These are phyloP conservation scores for Tetracladium marchalianum DNA, from an alignment of 495 filamentous ascomycete species.

Conservation along the genomic window DNA sequence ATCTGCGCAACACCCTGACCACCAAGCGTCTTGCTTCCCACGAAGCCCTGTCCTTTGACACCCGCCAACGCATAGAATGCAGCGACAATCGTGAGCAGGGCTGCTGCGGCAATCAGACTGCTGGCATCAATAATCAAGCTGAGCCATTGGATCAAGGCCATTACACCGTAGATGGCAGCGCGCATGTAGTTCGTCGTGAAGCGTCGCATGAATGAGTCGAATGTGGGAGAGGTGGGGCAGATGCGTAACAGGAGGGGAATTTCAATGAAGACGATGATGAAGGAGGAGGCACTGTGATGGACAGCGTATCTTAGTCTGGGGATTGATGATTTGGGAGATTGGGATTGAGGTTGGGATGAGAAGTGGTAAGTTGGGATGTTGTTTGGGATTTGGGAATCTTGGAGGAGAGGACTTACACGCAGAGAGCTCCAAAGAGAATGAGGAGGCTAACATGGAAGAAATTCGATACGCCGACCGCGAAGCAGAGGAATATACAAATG, in stretches of 20 bases:
- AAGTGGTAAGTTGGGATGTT: background rate
- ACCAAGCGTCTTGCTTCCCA: slow-evolving; percentile 93
- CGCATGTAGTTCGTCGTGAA: slow-evolving; percentile 97
- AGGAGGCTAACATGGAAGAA: slow-evolving; percentile 55
- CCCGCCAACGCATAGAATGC: slow-evolving; percentile 78
- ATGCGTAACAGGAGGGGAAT: slow-evolving; percentile 94
- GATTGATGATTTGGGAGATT: background rate
- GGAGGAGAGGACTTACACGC: slow-evolving; percentile 55
- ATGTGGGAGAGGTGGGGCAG: slow-evolving; percentile 84
- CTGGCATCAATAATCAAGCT: slow-evolving; percentile 53
- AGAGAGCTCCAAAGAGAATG: slow-evolving; percentile 75
- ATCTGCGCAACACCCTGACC: slow-evolving; percentile 94
- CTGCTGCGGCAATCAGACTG: slow-evolving; percentile 76
- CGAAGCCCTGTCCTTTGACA: slow-evolving; percentile 85
- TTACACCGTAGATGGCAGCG: slow-evolving; percentile 74
- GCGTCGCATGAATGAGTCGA: slow-evolving; percentile 82
- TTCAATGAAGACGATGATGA: slow-evolving; percentile 93
- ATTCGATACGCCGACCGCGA: slow-evolving; percentile 90
- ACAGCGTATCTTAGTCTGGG: slow-evolving; percentile 8
- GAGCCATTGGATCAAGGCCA: slow-evolving; percentile 77
- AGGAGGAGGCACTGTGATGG: slow-evolving; percentile 54
- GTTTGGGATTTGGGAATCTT: background rate
- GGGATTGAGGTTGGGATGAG: background rate
- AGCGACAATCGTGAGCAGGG: slow-evolving; percentile 67
- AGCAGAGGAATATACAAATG: slow-evolving; percentile 86